phyloP scores from a whole-genome alignment of 2,329 filamentous ascomycete species.

The Talaromyces piceae region DNA sequence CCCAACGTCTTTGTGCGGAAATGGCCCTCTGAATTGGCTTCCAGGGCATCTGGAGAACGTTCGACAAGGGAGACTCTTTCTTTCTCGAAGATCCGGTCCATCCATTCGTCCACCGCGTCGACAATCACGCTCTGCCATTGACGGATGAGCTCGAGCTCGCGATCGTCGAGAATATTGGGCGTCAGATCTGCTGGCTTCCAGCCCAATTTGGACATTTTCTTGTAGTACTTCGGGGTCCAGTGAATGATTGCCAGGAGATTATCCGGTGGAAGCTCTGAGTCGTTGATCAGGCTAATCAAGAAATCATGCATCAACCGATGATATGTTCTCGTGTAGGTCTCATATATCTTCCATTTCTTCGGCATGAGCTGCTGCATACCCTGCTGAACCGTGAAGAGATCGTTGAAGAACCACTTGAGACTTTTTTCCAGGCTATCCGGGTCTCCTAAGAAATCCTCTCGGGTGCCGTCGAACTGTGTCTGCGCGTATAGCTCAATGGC shows the following conservation, averaged over 20 bases:
- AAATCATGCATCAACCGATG: conserved; percentile 95
- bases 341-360: conserved; percentile 92
- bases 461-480: conserved; percentile 64
- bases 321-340: conserved; percentile 84
- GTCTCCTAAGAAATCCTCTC: conserved; percentile 72
- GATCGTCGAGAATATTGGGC: conserved; percentile 83
- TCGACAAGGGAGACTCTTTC: conserved; percentile 77
- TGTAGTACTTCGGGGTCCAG: conserved; percentile 93
- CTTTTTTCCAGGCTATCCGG: conserved; percentile 76
- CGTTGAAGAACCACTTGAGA: conserved; percentile 96
- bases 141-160: conserved; percentile 80
- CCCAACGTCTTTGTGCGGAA: conserved; percentile 87
- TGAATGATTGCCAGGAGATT: conserved; percentile 88
- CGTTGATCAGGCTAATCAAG: conserved; percentile 72
- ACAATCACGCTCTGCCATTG: conserved; percentile 95
- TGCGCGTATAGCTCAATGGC: conserved; percentile 68
- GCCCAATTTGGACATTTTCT: conserved; percentile 88
- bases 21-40: conserved; percentile 80
- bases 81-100: conserved; percentile 79
- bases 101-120: conserved; percentile 93
- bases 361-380: conserved; percentile 90
- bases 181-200: conserved; percentile 67
- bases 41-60: conserved; percentile 70
- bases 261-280: conserved; percentile 73
- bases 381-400: conserved; percentile 86